Evolutionary conservation across 768 basidiomycete species (phyloP).

Genomic region (Leucosporidium scottii): DNA sequence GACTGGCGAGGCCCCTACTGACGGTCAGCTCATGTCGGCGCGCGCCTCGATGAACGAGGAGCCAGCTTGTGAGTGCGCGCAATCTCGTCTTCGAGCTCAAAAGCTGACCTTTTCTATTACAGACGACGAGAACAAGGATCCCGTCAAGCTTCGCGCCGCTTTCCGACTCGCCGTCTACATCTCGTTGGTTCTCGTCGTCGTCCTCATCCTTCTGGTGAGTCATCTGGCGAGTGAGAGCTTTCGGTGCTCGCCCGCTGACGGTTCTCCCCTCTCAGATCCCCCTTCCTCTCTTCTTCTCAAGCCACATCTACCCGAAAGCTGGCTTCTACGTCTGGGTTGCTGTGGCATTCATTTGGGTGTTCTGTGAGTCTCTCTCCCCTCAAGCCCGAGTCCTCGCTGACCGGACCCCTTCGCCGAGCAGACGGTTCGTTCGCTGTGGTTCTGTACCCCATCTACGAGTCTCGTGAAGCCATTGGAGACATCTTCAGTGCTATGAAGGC

Average conservation of each 20-base stretch:
- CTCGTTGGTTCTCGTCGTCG: conserved; percentile 6
- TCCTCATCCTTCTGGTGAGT: conserved; percentile 6
- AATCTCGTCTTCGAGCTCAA: no score
- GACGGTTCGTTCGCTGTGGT: conserved; percentile 1
- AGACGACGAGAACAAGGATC: conserved; percentile 4
- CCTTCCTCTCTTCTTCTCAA: conserved; percentile 7
- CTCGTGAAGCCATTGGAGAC: background rate
- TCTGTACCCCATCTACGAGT: conserved; percentile 13
- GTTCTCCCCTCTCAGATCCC: conserved; percentile 6
- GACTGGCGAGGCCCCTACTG: conserved; percentile 35
- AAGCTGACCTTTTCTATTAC: no score
- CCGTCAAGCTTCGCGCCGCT: background rate
- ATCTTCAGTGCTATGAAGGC: background rate
- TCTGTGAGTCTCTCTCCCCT: background rate
- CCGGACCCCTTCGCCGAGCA: background rate
- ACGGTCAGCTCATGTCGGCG: background rate
- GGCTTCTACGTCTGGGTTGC: conserved; percentile 14
- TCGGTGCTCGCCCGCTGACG: background rate
- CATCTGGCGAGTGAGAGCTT: background rate
- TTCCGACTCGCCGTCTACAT: conserved; percentile 1
- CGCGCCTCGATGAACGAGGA: background rate
- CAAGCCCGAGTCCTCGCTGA: background rate
- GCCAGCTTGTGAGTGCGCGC: background rate
- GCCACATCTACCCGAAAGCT: conserved; percentile 7
- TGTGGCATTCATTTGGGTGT: conserved; percentile 7